Conservation (phyloP, 371 early-diverging fungal genomes). For the Thermomucor indicae-seudaticae region DNA sequence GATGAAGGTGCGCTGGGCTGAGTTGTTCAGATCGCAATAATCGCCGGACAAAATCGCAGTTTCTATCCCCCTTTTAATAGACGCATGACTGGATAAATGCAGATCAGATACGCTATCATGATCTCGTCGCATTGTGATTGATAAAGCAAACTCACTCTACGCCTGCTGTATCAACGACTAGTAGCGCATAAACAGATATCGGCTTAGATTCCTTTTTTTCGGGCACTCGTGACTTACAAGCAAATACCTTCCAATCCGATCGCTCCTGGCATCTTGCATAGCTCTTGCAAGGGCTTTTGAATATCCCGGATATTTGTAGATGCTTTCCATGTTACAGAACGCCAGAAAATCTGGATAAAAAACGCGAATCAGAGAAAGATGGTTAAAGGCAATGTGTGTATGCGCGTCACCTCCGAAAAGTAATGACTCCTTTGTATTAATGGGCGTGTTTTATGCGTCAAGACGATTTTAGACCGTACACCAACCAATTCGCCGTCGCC, state of each 20-base stretch:
- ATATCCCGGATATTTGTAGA: no score
- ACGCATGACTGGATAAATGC: conserved; percentile 3
- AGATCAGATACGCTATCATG: not conserved
- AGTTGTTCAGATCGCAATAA: conserved; percentile 22
- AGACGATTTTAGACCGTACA: conserved; percentile 27
- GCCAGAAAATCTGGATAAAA: not conserved
- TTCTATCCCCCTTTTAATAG: no score
- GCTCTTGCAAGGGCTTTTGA: not conserved
- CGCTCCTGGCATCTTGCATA: not conserved
- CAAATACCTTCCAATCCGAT: not conserved
- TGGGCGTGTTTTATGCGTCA: conserved; percentile 15
- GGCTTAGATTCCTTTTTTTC: no score
- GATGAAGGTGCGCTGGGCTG: conserved; percentile 18
- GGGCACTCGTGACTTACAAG: no score
- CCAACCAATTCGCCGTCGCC: conserved; percentile 47
- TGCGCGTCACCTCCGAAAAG: conserved; percentile 26
- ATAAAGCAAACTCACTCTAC: no score
- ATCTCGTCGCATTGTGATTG: no score
- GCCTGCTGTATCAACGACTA: no score
- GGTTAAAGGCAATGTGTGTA: no score
- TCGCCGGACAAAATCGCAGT: conserved; percentile 1
- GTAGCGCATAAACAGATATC: no score
- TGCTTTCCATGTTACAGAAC: not conserved
- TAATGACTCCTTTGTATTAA: conserved; percentile 9
- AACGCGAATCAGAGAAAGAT: not conserved